Percentiles rank a stretch among this genome's conserved stretches.
Conservation (phyloP, 1,284 basidiomycete species). For the Tylopilus sp. region DNA sequence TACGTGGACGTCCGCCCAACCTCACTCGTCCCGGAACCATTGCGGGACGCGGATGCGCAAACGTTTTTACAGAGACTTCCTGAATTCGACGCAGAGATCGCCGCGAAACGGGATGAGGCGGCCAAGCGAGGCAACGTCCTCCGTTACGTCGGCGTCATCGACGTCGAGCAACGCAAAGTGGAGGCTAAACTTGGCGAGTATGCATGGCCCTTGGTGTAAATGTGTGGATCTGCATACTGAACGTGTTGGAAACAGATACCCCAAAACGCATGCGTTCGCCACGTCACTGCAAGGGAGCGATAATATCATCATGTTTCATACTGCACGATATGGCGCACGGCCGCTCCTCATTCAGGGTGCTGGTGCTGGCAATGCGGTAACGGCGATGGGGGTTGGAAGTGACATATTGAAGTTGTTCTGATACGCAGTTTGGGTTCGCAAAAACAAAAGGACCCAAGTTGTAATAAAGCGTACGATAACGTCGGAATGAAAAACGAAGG, state of each 20-base stretch:
- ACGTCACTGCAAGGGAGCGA: conserved; percentile 94
- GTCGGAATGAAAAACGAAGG: conserved; percentile 8
- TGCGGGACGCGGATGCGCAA: conserved; percentile 71
- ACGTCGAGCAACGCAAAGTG: conserved; percentile 47
- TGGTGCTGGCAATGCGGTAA: conserved; percentile 95
- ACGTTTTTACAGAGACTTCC: conserved; percentile 81
- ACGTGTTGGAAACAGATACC: conserved; percentile 57
- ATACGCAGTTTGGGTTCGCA: conserved; percentile 1
- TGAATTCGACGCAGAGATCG: conserved; percentile 83
- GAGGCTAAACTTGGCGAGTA: conserved; percentile 88
- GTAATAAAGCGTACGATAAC: conserved; percentile 6
- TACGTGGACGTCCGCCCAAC: conserved; percentile 80
- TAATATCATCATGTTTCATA: conserved; percentile 98
- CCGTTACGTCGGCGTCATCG: conserved; percentile 93
- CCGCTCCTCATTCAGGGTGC: conserved; percentile 94
- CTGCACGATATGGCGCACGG: conserved; percentile 79
- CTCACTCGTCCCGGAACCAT: conserved; percentile 80
- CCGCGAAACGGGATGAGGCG: conserved; percentile 73
- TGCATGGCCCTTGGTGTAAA: conserved; percentile 20
- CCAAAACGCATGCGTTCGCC: conserved; percentile 87
- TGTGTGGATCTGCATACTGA: conserved; percentile 2
- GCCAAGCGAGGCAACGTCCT: conserved; percentile 78
- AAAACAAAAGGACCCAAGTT: conserved; percentile 3
- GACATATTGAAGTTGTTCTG: conserved; percentile 67
- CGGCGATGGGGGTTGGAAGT: conserved; percentile 94